phyloP scores from a whole-genome alignment of 257 asterid species.

The Lavandula angustifolia region DNA sequence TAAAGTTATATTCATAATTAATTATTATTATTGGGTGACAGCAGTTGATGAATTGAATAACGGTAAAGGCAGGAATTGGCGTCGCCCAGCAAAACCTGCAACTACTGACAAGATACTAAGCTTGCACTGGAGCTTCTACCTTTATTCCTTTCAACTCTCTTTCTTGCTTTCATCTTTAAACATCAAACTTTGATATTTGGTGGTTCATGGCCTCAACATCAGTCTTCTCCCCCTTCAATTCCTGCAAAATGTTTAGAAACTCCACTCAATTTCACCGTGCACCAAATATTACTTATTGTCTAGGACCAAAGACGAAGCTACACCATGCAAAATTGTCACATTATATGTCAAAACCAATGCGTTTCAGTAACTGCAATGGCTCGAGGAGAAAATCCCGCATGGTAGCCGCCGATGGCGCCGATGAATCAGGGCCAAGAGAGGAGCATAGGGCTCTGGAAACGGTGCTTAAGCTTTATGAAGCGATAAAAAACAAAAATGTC shows the following conservation, averaged over 20 bases:
- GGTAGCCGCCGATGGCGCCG: constrained; percentile 33
- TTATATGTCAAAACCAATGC: constrained; percentile 6
- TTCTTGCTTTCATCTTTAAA: background rate
- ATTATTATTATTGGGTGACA: too few relatives aligned
- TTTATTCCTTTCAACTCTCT: constrained; percentile 31
- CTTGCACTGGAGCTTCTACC: constrained; percentile 44
- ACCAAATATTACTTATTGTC: background rate
- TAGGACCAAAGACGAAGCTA: background rate
- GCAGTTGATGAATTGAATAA: too few relatives aligned
- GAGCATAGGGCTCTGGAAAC: constrained; percentile 56
- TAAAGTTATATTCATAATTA: too few relatives aligned
- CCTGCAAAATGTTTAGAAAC: constrained; percentile 28
- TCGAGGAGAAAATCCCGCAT: constrained; percentile 14
- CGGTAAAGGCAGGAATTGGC: too few relatives aligned
- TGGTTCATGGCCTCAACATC: constrained; percentile 31
- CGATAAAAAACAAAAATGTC: constrained; percentile 49
- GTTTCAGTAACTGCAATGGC: constrained; percentile 17
- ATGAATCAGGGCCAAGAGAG: constrained; percentile 27
- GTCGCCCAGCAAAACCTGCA: constrained; percentile 1
- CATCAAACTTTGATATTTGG: background rate
- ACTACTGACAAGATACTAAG: constrained; percentile 39
- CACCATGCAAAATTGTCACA: constrained; percentile 4
- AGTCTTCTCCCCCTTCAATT: constrained; percentile 16
- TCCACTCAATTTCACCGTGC: constrained; percentile 7
- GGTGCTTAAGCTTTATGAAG: constrained; percentile 64